Conservation (phyloP, 495 filamentous ascomycete species). For the Aspergillus campestris region DNA sequence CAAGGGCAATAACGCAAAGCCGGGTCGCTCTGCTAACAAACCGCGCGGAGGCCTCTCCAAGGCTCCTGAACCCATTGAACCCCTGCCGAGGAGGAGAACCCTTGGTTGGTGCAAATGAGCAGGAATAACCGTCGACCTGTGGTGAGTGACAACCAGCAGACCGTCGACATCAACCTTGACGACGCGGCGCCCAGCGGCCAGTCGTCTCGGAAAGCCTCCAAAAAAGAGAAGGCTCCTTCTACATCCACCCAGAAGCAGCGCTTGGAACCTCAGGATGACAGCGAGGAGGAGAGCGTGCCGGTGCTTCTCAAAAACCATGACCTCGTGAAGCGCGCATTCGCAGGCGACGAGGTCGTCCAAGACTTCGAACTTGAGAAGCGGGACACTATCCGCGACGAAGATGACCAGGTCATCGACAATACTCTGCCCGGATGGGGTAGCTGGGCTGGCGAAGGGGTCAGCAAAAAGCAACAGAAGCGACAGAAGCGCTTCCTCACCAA, state of each 20-base stretch:
- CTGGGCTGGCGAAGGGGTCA: constrained; percentile 78
- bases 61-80: constrained; percentile 14
- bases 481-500: constrained; percentile 59
- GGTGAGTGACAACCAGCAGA: constrained; percentile 24
- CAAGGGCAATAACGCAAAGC: constrained; percentile 15
- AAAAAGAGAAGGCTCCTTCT: constrained; percentile 12
- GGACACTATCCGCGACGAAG: constrained; percentile 65
- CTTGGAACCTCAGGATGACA: constrained; percentile 28
- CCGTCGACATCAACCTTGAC: constrained; percentile 31
- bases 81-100: constrained; percentile 33
- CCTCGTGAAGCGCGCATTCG: constrained; percentile 78
- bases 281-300: constrained; percentile 51
- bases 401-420: constrained; percentile 74
- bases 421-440: constrained; percentile 88
- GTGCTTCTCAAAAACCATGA: constrained; percentile 69
- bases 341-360: constrained; percentile 76
- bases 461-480: constrained; percentile 51
- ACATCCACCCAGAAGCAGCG: constrained; percentile 10
- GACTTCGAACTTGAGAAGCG: constrained; percentile 79
- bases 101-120: constrained; percentile 40
- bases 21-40: constrained; percentile 11
- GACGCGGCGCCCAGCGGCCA: constrained; percentile 17
- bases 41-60: constrained; percentile 9
- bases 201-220: constrained; percentile 9
- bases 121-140: constrained; percentile 29